Evolutionary conservation across 2,329 filamentous ascomycete genomes (phyloP), one percentile per base, ranked within the genome.

Genomic region (Neopestalotiopsis sp.): DNA sequence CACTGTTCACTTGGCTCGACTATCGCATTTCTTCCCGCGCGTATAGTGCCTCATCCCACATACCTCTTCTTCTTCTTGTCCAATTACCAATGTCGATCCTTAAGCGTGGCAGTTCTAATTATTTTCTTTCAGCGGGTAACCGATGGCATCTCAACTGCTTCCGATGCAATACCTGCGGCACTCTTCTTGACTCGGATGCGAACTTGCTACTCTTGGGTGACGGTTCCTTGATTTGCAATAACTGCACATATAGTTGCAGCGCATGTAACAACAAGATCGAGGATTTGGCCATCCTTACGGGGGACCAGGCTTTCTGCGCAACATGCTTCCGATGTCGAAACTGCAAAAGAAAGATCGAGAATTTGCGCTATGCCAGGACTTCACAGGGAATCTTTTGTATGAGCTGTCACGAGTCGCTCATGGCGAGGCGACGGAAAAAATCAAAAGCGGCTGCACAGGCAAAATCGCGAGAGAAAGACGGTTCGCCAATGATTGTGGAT

Each of bases 61-160:
- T 30, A n/a, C n/a, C 5, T 12, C 30, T 56, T 45, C 30, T 34
- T 34, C 56, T 49, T 58, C 65, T 28, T 69, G 60, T 64, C 63
- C 28, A 52, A 64, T 42, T 63, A 67, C 61, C 67, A 32, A 68
- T 70, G 62, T 61, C 70, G n/a, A n/a, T 24, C 30, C 56, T 72
- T 28, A 34, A 71, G 60, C 70, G 72, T 68, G 64, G 68, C 24
- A 59, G 49, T 38, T 74, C 76, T 79, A 71, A 80, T 69, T 24
- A 69, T 56, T 9, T 30, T 52, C 20, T 17, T 66, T n/a, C 75
- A 97, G 95, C 95, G 80, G 95, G 95, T 72, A 96, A 97, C 81
- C 90, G 95, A 88, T 98, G 95, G 96, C 96, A 99, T 86, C 93
- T 99, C 78, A 93, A 98, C 84, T 99, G 96, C 85, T 99, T 99